Conservation (phyloP, 169 alveolate species). For the Eimeria acervulina region DNA sequence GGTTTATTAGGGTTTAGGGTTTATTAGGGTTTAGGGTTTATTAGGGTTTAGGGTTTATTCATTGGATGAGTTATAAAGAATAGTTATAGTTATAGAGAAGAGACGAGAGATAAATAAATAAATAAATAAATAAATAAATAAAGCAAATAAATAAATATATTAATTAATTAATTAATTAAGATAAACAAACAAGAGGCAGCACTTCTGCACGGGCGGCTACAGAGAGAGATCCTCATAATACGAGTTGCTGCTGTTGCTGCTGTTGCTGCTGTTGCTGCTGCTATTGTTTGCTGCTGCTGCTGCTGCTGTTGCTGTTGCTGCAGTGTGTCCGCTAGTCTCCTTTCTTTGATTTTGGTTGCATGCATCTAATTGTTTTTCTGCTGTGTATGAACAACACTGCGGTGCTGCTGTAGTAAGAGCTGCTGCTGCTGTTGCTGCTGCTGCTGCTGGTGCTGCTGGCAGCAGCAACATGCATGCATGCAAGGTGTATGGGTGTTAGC, state of each 20-base stretch:
- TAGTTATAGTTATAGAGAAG: too few relatives aligned
- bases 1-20: too few relatives aligned
- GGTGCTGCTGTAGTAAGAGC: background rate
- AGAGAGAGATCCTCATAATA: too few relatives aligned
- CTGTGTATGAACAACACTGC: background rate
- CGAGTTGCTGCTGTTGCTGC: background rate
- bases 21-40: too few relatives aligned
- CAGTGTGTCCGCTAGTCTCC: background rate
- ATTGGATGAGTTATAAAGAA: too few relatives aligned
- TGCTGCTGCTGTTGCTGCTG: constrained; percentile 49
- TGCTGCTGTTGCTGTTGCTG: constrained; percentile 19
- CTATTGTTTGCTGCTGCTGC: background rate
- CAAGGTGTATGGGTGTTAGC: background rate
- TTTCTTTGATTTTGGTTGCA: background rate
- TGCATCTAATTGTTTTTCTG: background rate
- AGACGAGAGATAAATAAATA: too few relatives aligned
- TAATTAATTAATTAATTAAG: too few relatives aligned
- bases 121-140: too few relatives aligned
- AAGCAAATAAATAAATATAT: too few relatives aligned
- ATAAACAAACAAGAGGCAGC: too few relatives aligned
- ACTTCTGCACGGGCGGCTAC: too few relatives aligned
- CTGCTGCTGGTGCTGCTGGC: background rate
- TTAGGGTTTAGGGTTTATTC: too few relatives aligned
- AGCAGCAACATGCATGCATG: background rate
- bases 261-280: constrained; percentile 12